Evolutionary conservation across 805 yeast species (phyloP), one percentile per base, ranked within the genome.

Genomic region (Sporopachydermia quercuum): DNA sequence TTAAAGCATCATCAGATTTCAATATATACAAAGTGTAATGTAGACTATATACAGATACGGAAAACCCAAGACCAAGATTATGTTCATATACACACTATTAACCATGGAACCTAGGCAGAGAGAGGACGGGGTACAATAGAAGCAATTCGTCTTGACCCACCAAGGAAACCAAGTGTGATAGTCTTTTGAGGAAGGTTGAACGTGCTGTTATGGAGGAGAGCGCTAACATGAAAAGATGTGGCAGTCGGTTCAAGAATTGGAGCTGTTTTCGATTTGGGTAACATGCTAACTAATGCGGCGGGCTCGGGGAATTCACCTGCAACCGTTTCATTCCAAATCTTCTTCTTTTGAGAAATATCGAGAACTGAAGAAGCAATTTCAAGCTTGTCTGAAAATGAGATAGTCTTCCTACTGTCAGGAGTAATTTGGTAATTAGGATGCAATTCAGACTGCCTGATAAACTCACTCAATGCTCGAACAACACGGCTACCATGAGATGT

Each of bases 251-350:
- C 30, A 8, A 8, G 8, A n/a, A 23, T 23, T 8, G 8, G n/a
- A 23, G 30, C 30, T 8, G 30, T 23, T 23, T 23, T n/a, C 30
- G 30, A 8, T 8, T 8, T n/a, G n/a, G 30, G 30, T n/a, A 23
- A n/a, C 8, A 8, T n/a, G 30, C 13, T n/a, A 8, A 23, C 8
- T 23, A 23, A 23, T 23, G 30, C n/a, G n/a, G 30, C 8, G 13
- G n/a, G 13, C 30, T 8, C n/a, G 13, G 30, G 30, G 30, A 8
- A 23, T n/a, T 23, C 30, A 8, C 30, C 30, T 8, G 30, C 30
- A 23, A 23, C 30, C n/a, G 30, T 23, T 23, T 23, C 30, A n/a
- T 23, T 23, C 30, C 30, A 23, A n/a, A 23, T 23, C n/a, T 23
- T 8, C 8, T 8, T 23, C n/a, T n/a, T 23, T 8, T 8, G 13